Evolutionary conservation across 2,329 filamentous ascomycete genomes (phyloP).

Genomic region (Aureobasidium melanogenum): DNA sequence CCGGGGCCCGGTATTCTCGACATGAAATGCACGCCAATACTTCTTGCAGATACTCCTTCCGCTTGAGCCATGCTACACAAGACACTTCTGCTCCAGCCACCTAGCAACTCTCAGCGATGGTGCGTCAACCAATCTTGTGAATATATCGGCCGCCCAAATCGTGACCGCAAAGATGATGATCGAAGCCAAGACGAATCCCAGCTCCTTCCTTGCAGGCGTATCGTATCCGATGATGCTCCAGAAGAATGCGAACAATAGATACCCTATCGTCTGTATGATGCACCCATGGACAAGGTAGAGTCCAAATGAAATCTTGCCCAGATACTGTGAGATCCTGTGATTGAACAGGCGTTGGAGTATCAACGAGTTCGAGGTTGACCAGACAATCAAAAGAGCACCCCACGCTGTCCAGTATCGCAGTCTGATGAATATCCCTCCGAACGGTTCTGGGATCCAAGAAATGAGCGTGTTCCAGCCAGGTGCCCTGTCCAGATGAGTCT

Average conservation of each 20-base stretch:
- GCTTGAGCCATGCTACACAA: neutral
- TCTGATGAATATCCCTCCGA: no score
- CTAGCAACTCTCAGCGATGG: slow-evolving; percentile 49
- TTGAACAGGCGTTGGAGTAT: slow-evolving; percentile 44
- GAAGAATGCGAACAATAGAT: slow-evolving; percentile 42
- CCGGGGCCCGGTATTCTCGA: no score
- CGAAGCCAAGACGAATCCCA: slow-evolving; percentile 48
- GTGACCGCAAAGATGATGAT: slow-evolving; percentile 46
- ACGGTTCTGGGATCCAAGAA: neutral
- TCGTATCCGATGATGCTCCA: slow-evolving; percentile 42
- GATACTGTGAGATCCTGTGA: slow-evolving; percentile 43
- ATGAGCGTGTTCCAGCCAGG: neutral
- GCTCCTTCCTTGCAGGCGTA: slow-evolving; percentile 34
- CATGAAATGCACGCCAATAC: no score
- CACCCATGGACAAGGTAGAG: slow-evolving; percentile 55
- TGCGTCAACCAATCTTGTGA: slow-evolving; percentile 47
- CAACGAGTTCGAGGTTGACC: slow-evolving; percentile 39
- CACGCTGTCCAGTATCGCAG: slow-evolving; percentile 50
- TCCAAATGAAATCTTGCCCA: slow-evolving; percentile 53
- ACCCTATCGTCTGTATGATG: slow-evolving; percentile 45
- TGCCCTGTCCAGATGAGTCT: neutral
- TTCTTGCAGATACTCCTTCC: neutral
- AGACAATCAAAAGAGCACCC: slow-evolving; percentile 45
- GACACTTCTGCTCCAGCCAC: slow-evolving; percentile 39
- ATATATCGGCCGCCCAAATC: slow-evolving; percentile 48